phyloP scores from a whole-genome alignment of 2,329 filamentous ascomycete genomes.

The Arthrocladium fulminans region DNA sequence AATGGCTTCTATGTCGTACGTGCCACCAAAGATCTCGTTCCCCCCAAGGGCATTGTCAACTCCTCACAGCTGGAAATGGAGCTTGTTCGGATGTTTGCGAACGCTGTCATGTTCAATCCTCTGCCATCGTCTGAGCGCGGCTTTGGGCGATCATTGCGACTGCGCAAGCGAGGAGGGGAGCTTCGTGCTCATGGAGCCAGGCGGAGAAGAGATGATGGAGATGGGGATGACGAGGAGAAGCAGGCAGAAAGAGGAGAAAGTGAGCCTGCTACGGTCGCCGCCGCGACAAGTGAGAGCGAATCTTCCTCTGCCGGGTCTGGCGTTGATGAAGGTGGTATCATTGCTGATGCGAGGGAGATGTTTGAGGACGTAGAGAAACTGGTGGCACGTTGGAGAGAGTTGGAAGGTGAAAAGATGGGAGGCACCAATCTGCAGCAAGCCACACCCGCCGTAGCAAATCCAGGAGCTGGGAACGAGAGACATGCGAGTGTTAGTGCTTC shows the following conservation, averaged over 20 bases:
- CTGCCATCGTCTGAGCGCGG: conserved; percentile 58
- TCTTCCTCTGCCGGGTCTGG: conserved; percentile 47
- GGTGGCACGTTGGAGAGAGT: conserved; percentile 65
- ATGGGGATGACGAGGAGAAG: conserved; percentile 29
- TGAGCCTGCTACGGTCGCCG: conserved; percentile 7
- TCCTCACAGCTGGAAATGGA: conserved; percentile 87
- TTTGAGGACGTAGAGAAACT: conserved; percentile 76
- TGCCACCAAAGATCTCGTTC: conserved; percentile 67
- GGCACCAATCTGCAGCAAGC: background rate
- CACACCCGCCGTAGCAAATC: conserved; percentile 4
- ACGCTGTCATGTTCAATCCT: conserved; percentile 96
- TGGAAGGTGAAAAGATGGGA: conserved; percentile 43
- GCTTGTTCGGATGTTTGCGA: conserved; percentile 92
- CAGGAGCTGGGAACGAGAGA: conserved; percentile 14
- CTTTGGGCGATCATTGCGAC: conserved; percentile 52
- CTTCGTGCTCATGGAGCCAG: conserved; percentile 24
- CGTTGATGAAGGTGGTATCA: conserved; percentile 73
- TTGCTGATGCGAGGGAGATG: conserved; percentile 82
- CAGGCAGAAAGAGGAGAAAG: conserved; percentile 30
- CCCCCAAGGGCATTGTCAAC: conserved; percentile 86
- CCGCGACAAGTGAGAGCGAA: conserved; percentile 32
- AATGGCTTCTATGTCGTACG: conserved; percentile 34
- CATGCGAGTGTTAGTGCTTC: conserved; percentile 17
- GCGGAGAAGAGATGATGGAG: conserved; percentile 20
- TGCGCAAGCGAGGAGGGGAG: conserved; percentile 21